A percentile compares a stretch with the other conserved stretches of the same genome.
phyloP scores from a whole-genome alignment of 2,329 filamentous ascomycete species.

The Penicillium rolfsii region DNA sequence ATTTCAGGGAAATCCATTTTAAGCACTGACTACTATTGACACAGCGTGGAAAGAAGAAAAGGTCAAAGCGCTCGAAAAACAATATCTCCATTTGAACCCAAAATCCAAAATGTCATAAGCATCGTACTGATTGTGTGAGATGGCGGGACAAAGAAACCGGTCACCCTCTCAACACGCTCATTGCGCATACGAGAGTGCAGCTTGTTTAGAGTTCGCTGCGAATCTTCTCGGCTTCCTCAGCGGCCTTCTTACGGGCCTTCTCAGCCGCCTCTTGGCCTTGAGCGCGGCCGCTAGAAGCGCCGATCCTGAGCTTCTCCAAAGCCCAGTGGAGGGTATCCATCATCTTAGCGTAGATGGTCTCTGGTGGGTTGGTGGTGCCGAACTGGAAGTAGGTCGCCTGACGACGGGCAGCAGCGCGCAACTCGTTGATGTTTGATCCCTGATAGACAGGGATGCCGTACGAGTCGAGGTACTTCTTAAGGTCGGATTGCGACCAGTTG shows the following conservation, averaged over 20 bases:
- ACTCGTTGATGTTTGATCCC: slow-evolving; percentile 68
- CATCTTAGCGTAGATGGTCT: slow-evolving; percentile 68
- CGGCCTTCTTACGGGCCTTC: slow-evolving; percentile 47
- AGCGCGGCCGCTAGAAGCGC: slow-evolving; percentile 51
- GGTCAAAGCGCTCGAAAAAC: slow-evolving; percentile 10
- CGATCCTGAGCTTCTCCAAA: slow-evolving; percentile 53
- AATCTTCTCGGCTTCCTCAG: slow-evolving; percentile 54
- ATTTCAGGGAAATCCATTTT: slow-evolving; percentile 2
- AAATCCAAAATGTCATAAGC: slow-evolving; percentile 24
- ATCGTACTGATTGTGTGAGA: slow-evolving; percentile 19
- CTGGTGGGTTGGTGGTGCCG: slow-evolving; percentile 68
- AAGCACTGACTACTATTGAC: slow-evolving; percentile 14
- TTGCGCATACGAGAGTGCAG: slow-evolving; percentile 2
- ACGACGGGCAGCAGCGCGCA: slow-evolving; percentile 71
- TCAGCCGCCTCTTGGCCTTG: slow-evolving; percentile 55
- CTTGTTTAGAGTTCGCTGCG: slow-evolving; percentile 37
- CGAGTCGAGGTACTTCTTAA: slow-evolving; percentile 78
- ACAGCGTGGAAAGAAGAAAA: slow-evolving; percentile 6
- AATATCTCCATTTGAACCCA: slow-evolving; percentile 9
- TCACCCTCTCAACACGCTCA: neutral
- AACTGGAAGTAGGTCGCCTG: slow-evolving; percentile 78
- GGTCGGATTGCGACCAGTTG: slow-evolving; percentile 69
- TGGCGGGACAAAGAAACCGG: slow-evolving; percentile 1
- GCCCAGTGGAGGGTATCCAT: slow-evolving; percentile 52
- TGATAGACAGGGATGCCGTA: slow-evolving; percentile 73